Percentiles rank a stretch among this genome's conserved stretches.
phyloP scores from a whole-genome alignment of 2,329 filamentous ascomycete genomes.

The Verticillium longisporum region DNA sequence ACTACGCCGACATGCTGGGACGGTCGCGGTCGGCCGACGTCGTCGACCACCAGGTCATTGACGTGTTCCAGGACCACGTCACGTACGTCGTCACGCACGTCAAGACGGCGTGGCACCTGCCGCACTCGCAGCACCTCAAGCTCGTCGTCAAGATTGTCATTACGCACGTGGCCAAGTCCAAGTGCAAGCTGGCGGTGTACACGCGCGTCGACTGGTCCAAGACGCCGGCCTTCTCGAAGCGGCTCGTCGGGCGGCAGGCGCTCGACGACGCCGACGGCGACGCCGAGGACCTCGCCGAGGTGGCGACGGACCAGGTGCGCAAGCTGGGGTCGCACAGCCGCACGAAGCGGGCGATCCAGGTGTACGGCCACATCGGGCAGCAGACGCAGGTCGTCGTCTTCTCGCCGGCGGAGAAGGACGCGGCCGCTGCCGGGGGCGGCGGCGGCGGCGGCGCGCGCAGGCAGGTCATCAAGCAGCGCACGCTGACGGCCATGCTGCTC shows the following conservation, averaged over 20 bases:
- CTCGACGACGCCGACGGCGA: constrained; percentile 68
- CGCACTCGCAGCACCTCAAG: constrained; percentile 70
- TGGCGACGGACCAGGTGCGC: constrained; percentile 70
- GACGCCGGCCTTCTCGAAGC: constrained; percentile 53
- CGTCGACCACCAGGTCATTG: constrained; percentile 79
- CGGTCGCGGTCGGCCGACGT: constrained; percentile 55
- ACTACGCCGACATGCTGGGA: constrained; percentile 59
- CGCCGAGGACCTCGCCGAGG: constrained; percentile 67
- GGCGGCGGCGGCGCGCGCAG: constrained; percentile 32
- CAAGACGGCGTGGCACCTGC: constrained; percentile 75
- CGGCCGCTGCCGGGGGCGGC: no score
- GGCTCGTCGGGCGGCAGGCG: constrained; percentile 62
- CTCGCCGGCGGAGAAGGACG: constrained; percentile 40
- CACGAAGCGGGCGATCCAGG: constrained; percentile 70
- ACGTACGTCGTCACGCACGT: constrained; percentile 58
- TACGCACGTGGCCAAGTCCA: constrained; percentile 85
- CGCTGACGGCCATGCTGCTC: constrained; percentile 61
- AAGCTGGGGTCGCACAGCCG: constrained; percentile 66
- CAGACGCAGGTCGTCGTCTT: constrained; percentile 59
- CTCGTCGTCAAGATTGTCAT: constrained; percentile 88
- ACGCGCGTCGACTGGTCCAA: constrained; percentile 82
- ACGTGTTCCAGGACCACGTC: constrained; percentile 70
- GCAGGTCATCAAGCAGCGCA: constrained; percentile 53
- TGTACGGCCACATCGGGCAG: constrained; percentile 70
- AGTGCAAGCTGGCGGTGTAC: constrained; percentile 85